A percentile compares a stretch with the other conserved stretches of the same genome.
Conservation (phyloP, 306 rosid species). For the Cicer bijugum region DNA sequence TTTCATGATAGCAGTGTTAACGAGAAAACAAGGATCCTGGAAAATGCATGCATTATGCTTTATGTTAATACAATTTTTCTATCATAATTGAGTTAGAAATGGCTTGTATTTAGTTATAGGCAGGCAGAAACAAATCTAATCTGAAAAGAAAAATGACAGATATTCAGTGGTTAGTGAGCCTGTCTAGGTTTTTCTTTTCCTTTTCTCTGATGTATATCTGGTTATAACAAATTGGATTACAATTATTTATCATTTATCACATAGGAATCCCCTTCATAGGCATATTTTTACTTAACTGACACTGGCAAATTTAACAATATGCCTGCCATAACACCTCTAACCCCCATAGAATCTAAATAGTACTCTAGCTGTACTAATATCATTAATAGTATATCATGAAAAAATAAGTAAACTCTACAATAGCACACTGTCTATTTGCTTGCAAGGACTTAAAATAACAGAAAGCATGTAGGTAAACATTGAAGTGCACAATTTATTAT, state of each 20-base stretch:
- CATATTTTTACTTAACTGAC: background rate
- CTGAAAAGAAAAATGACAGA: background rate
- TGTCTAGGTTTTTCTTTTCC: background rate
- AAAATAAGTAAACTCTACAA: background rate
- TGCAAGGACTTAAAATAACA: conserved; percentile 17
- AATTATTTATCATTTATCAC: background rate
- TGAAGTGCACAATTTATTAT: background rate
- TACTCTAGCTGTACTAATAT: background rate
- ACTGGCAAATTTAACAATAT: background rate
- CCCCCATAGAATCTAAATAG: background rate
- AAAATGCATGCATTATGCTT: background rate
- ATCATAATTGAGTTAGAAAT: background rate
- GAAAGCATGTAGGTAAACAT: conserved; percentile 10
- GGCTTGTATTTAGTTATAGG: background rate
- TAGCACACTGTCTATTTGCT: background rate
- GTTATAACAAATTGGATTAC: background rate
- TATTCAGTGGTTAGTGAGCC: background rate
- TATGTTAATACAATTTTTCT: background rate
- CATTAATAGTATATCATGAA: background rate
- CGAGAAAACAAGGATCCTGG: too few relatives aligned
- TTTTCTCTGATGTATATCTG: background rate
- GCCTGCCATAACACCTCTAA: background rate
- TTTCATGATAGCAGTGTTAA: too few relatives aligned
- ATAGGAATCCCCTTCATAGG: background rate
- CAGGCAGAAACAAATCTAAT: conserved; percentile 3